A percentile compares a stretch with the other conserved stretches of the same genome.
These are phyloP conservation scores for Botrytis paeoniae DNA, from an alignment of 2,329 filamentous ascomycete species.

Conservation along the genomic window DNA sequence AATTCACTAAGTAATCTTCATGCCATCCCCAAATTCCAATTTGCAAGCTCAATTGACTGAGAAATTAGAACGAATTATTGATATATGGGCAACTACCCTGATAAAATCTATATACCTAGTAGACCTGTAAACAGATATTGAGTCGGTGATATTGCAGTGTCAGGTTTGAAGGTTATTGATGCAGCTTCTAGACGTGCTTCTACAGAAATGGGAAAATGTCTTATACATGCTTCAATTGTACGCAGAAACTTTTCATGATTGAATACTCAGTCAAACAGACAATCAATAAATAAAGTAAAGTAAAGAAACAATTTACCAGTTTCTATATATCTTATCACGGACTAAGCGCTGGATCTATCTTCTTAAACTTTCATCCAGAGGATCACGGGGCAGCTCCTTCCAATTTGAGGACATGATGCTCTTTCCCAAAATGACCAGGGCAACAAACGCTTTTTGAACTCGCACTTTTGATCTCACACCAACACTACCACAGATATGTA, in stretches of 20 bases:
- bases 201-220: too few species aligned
- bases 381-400: background rate
- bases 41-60: too few species aligned
- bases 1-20: background rate
- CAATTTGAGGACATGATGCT: background rate
- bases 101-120: too few species aligned
- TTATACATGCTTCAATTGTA: too few species aligned
- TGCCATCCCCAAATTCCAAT: too few species aligned
- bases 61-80: too few species aligned
- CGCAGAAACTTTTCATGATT: background rate
- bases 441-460: background rate
- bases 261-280: background rate
- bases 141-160: too few species aligned
- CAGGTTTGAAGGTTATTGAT: too few species aligned
- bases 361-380: background rate
- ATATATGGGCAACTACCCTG: too few species aligned
- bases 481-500: rapidly evolving
- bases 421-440: background rate
- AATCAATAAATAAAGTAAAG: background rate
- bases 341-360: background rate
- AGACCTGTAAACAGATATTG: too few species aligned
- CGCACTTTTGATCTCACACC: background rate
- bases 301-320: background rate
- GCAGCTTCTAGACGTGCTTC: too few species aligned
- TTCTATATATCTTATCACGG: background rate